Evolutionary conservation across 306 rosid species (phyloP).

Genomic region (Pachyrhizus erosus): DNA sequence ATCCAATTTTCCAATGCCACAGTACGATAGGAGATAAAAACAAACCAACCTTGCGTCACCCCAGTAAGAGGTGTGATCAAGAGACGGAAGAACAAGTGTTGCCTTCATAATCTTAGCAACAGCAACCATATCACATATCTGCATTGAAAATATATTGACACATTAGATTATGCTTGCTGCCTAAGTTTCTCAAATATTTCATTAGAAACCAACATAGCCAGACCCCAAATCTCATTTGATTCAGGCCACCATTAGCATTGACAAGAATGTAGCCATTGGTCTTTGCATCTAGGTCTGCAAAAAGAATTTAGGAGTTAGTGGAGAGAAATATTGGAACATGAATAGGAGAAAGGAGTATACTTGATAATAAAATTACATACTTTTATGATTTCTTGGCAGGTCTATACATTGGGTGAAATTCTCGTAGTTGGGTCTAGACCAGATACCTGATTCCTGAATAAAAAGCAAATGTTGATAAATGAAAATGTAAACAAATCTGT

Average conservation of each 20-base stretch:
- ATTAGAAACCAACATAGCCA: conserved; percentile 54
- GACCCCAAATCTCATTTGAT: conserved; percentile 99
- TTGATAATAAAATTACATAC: conserved; percentile 46
- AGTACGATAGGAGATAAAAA: not conserved
- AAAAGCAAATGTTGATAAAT: not conserved
- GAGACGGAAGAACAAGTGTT: conserved; percentile 31
- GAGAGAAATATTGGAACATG: not conserved
- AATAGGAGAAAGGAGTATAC: conserved; percentile 23
- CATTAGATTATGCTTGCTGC: conserved; percentile 51
- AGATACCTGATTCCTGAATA: not conserved
- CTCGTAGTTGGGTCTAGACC: conserved; percentile 60
- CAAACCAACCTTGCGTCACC: conserved; percentile 26
- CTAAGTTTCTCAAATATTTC: not conserved
- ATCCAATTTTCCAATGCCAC: not conserved
- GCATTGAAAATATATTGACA: conserved; percentile 49
- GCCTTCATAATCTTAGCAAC: conserved; percentile 80
- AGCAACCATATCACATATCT: conserved; percentile 95
- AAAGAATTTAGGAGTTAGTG: not conserved
- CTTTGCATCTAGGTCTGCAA: not conserved
- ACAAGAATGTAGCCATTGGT: conserved; percentile 34
- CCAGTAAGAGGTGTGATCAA: conserved; percentile 11
- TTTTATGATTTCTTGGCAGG: conserved; percentile 55
- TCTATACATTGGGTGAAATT: conserved; percentile 73
- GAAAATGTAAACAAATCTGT: conserved; percentile 19
- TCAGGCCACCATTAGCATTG: conserved; percentile 80